Evolutionary conservation across 75 land plant species (phyloP).

Genomic region (Larix kaempferi): DNA sequence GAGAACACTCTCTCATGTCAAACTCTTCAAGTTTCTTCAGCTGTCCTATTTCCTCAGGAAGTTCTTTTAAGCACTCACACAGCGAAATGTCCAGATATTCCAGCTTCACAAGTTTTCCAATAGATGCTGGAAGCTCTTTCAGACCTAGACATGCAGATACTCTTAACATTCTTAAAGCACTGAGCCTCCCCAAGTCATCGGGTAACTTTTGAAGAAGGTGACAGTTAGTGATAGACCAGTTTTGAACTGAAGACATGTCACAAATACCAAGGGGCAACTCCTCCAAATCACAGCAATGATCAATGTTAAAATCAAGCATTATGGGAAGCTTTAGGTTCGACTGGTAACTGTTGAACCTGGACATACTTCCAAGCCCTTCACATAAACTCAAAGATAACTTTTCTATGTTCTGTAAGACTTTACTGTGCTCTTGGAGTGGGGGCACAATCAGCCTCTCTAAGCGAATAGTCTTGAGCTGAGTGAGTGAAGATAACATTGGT

Average conservation of each 20-base stretch:
- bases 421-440: slow-evolving; percentile 12
- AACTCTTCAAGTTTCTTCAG: slow-evolving; percentile 41
- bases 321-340: slow-evolving; percentile 29
- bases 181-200: slow-evolving; percentile 29
- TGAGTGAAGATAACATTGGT: background rate
- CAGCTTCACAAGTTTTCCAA: slow-evolving; percentile 25
- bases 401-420: slow-evolving; percentile 19
- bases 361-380: slow-evolving; percentile 20
- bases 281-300: slow-evolving; percentile 42
- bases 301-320: slow-evolving; percentile 46
- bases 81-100: slow-evolving; percentile 55
- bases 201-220: slow-evolving; percentile 45
- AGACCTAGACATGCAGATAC: slow-evolving; percentile 48
- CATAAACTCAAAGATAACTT: slow-evolving; percentile 52
- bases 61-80: slow-evolving; percentile 33
- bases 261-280: slow-evolving; percentile 41
- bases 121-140: slow-evolving; percentile 37
- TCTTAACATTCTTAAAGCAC: slow-evolving; percentile 35
- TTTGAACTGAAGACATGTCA: slow-evolving; percentile 20
- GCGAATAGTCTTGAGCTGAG: slow-evolving; percentile 46
- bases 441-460: slow-evolving; percentile 50
- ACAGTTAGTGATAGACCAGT: slow-evolving; percentile 47
- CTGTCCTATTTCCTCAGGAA: slow-evolving; percentile 44
- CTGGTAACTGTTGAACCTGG: slow-evolving; percentile 8
- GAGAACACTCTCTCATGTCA: slow-evolving; percentile 67